Evolutionary conservation across 257 asterid species (phyloP).

Genomic region (Solanum medicagineum): DNA sequence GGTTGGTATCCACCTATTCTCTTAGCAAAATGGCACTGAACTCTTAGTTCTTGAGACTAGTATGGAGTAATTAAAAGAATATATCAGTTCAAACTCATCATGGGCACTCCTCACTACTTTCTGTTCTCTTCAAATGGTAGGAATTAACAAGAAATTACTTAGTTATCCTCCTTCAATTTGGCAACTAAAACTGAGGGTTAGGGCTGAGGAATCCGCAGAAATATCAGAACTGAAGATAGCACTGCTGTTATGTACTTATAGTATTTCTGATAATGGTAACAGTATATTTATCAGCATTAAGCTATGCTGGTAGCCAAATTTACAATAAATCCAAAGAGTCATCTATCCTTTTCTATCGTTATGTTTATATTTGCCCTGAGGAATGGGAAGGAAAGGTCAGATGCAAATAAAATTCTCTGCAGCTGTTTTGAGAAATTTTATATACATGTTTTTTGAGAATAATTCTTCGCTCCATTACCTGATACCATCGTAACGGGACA

Average conservation of each 20-base stretch:
- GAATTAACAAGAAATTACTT: background rate
- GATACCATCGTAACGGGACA: constrained; percentile 94
- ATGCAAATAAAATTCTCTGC: background rate
- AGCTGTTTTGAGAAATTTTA: background rate
- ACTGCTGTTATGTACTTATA: background rate
- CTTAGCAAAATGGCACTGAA: background rate
- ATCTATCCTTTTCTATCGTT: background rate
- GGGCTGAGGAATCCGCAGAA: background rate
- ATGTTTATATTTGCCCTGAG: background rate
- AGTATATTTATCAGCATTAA: background rate
- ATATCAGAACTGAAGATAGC: background rate
- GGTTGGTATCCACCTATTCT: background rate
- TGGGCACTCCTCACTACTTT: background rate
- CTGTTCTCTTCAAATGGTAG: background rate
- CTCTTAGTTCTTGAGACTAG: background rate
- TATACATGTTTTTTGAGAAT: background rate
- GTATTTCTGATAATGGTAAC: background rate
- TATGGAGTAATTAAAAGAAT: background rate
- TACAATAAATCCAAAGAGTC: background rate
- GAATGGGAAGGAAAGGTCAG: background rate
- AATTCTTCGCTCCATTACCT: constrained; percentile 31
- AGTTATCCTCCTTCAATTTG: background rate
- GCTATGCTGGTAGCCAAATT: background rate
- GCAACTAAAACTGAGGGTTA: background rate
- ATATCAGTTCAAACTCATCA: background rate